Conservation (phyloP, 495 filamentous ascomycete species). For the Articulospora tetracladia region DNA sequence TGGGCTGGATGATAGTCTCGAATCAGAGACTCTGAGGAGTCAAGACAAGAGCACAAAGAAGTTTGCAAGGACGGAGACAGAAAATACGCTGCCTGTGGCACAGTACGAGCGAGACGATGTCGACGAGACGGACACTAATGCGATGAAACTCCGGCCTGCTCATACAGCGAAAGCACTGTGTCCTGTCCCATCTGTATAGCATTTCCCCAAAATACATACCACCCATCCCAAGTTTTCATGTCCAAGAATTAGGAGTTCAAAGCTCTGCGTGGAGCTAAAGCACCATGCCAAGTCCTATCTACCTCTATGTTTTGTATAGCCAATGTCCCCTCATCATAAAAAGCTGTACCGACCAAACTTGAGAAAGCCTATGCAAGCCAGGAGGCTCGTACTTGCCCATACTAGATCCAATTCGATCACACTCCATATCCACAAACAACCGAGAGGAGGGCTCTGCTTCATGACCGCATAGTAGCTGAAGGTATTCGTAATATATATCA, state of each 20-base stretch:
- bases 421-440: constrained; percentile 91
- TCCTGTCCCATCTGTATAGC: background rate
- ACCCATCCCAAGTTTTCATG: no score
- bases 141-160: background rate
- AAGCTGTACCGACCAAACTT: constrained; percentile 65
- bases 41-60: background rate
- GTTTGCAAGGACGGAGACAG: background rate
- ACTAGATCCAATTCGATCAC: constrained; percentile 80
- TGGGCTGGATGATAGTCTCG: background rate
- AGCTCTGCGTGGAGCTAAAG: no score
- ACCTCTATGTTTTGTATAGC: no score
- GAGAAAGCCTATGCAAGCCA: constrained; percentile 58
- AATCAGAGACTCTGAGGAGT: background rate
- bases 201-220: no score
- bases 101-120: background rate
- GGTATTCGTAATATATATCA: constrained; percentile 76
- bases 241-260: no score
- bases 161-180: background rate
- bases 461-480: constrained; percentile 82
- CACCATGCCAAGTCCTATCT: no score
- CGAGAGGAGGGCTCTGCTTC: constrained; percentile 87
- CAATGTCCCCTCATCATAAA: constrained; percentile 6
- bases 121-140: background rate
- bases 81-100: background rate
- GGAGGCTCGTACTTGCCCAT: constrained; percentile 57